Base-by-base conservation (phyloP, 495 filamentous ascomycete species). In the Xylaria bambusicola region DNA sequence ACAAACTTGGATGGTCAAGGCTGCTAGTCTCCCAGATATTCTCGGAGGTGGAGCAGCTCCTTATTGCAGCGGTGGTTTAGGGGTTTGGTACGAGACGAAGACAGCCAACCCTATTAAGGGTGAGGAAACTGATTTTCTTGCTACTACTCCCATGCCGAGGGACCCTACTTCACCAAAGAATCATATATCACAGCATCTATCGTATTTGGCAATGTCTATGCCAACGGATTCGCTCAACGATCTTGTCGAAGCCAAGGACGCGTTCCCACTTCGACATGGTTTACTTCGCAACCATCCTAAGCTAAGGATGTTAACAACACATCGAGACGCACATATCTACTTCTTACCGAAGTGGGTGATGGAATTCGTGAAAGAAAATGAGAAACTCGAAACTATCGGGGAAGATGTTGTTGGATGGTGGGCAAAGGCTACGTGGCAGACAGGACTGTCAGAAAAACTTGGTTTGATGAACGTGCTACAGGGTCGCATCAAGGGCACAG, bases 391-490 rank as follows among this genome's bases (percentile, higher is more conserved):
- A 51, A 93, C 84, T 40, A 84, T 99, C 53, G 88, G 88, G 51
- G 94, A 99, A 74, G 95, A 98, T 64, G 82, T 97, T 18, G 73
- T 99, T 17, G 93, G 93, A 12, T 96, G 88, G 87, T 96, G 92
- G 93, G 91, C 92, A 12, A 98, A 98, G 70, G 82, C 92, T 0
- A 85, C 82, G 33, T 99, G 94, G 94, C 93, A 97, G 72, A 77
- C 83, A 21, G 88, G 91, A 0, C 76, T 97, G 0, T 84, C 80
- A 1, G 81, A 86, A 17, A 97, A 96, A 72, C 80, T 98, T 7
- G 82, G 85, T 2, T 72, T 98, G 27, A 73, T 78, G 40, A 78
- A 88, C 38, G 82, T 94, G 36, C 79, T 96, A 50, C 71, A 77
- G 33, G 68, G 68, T 31, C 58, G 52, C 18, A 36, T 60, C 68